Conservation (phyloP, 2,329 filamentous ascomycete species). For the Talaromyces sp. region DNA sequence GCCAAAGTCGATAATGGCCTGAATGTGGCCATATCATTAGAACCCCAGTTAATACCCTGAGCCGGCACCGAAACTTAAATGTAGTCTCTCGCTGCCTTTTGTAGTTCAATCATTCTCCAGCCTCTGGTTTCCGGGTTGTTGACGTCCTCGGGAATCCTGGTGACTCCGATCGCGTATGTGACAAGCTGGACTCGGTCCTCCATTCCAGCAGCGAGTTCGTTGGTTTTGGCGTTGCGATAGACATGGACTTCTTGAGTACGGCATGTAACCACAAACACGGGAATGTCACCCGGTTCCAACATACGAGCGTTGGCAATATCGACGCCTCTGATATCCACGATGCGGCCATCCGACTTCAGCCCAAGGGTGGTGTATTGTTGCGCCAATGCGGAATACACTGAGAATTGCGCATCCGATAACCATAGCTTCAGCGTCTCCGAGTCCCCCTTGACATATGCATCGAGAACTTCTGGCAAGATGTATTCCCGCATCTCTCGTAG, state of each 20-base stretch:
- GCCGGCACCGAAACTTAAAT: conserved; percentile 44
- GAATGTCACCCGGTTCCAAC: conserved; percentile 50
- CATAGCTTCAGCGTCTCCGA: conserved; percentile 84
- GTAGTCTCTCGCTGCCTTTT: conserved; percentile 95
- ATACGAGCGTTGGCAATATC: conserved; percentile 56
- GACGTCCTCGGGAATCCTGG: conserved; percentile 87
- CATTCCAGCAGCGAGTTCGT: conserved; percentile 89
- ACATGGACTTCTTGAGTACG: conserved; percentile 97
- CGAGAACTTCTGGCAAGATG: conserved; percentile 92
- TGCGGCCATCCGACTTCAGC: conserved; percentile 88
- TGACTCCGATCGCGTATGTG: conserved; percentile 96
- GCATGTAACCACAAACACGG: conserved; percentile 95
- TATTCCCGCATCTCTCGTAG: conserved; percentile 94
- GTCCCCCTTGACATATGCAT: conserved; percentile 97
- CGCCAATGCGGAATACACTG: conserved; percentile 92
- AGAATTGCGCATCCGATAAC: conserved; percentile 94
- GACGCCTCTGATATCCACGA: conserved; percentile 90
- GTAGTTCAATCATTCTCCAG: conserved; percentile 96
- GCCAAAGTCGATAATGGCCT: background rate
- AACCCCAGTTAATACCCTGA: background rate
- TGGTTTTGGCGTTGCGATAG: conserved; percentile 86
- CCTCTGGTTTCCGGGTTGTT: conserved; percentile 94
- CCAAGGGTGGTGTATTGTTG: conserved; percentile 93
- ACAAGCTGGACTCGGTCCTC: conserved; percentile 98
- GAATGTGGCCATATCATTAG: background rate